Evolutionary conservation across 2,329 filamentous ascomycete genomes (phyloP).

Genomic region (Ilyonectria robusta): DNA sequence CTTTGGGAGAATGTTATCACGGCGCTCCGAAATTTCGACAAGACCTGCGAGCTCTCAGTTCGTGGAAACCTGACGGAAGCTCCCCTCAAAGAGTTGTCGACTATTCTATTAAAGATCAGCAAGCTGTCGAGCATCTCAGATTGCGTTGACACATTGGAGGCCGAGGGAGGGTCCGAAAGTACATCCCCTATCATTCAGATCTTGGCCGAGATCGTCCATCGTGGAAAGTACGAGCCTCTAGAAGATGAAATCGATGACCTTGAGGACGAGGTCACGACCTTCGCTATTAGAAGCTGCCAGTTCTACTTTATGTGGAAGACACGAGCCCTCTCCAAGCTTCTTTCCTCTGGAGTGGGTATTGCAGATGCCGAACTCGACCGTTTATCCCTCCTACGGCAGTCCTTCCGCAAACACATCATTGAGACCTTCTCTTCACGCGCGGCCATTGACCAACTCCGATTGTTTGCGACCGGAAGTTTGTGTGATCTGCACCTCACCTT

Average conservation of each 20-base stretch:
- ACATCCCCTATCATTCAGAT: constrained; percentile 73
- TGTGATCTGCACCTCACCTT: constrained; percentile 89
- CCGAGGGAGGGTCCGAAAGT: constrained; percentile 64
- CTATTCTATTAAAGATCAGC: constrained; percentile 83
- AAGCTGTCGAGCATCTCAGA: constrained; percentile 86
- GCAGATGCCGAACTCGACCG: constrained; percentile 72
- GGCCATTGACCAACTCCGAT: constrained; percentile 82
- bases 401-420: constrained; percentile 74
- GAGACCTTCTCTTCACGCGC: constrained; percentile 77
- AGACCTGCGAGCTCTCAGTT: constrained; percentile 78
- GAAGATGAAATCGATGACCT: constrained; percentile 80
- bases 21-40: constrained; percentile 79
- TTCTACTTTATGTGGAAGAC: constrained; percentile 98
- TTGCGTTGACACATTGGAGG: constrained; percentile 82
- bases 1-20: constrained; percentile 90
- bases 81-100: constrained; percentile 78
- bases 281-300: constrained; percentile 81
- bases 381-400: constrained; percentile 68
- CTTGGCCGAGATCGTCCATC: constrained; percentile 79
- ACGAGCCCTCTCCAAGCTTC: constrained; percentile 68
- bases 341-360: constrained; percentile 70
- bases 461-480: constrained; percentile 81
- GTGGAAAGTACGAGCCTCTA: constrained; percentile 78
- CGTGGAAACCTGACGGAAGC: constrained; percentile 78
- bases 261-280: constrained; percentile 84